Conservation (phyloP, 306 rosid genomes). For the Vicia sativa region DNA sequence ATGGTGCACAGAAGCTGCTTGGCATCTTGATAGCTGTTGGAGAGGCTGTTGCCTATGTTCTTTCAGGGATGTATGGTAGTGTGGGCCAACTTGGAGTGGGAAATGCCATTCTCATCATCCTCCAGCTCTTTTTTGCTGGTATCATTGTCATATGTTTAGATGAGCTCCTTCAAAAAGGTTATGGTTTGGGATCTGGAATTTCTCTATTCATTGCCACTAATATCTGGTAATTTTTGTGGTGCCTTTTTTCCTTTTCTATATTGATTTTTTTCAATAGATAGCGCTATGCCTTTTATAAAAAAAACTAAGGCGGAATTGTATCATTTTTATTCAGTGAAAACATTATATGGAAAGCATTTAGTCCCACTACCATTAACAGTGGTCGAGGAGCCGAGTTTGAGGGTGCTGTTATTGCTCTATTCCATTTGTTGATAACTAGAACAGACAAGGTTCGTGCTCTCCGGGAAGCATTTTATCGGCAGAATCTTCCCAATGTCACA, state of each 20-base stretch:
- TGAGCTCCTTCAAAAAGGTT: conserved; percentile 98
- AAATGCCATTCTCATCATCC: conserved; percentile 85
- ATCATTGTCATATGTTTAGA: conserved; percentile 94
- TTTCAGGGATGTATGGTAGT: conserved; percentile 95
- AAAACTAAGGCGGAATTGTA: not conserved
- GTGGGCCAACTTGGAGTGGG: conserved; percentile 99
- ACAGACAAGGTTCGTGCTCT: conserved; percentile 89
- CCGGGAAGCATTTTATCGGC: conserved; percentile 90
- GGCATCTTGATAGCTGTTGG: conserved; percentile 94
- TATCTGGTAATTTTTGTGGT: conserved; percentile 65
- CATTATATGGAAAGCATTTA: conserved; percentile 94
- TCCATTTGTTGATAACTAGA: conserved; percentile 88
- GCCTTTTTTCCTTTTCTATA: not conserved
- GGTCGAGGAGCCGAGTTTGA: conserved; percentile 98
- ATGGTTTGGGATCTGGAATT: conserved; percentile 97
- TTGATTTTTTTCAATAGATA: not conserved
- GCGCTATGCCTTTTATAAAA: conserved; percentile 8
- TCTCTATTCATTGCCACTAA: conserved; percentile 96
- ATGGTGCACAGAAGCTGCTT: conserved; percentile 88
- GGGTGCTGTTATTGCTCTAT: conserved; percentile 91
- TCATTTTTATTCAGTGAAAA: conserved; percentile 63
- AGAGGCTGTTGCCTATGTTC: conserved; percentile 98
- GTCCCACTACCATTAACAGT: conserved; percentile 94
- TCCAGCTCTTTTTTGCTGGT: conserved; percentile 94
- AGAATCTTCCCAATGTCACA: conserved; percentile 94